Percentiles rank a stretch among this genome's conserved stretches.
Conservation (phyloP, 2,329 filamentous ascomycete genomes). For the Beauveria asiatica region DNA sequence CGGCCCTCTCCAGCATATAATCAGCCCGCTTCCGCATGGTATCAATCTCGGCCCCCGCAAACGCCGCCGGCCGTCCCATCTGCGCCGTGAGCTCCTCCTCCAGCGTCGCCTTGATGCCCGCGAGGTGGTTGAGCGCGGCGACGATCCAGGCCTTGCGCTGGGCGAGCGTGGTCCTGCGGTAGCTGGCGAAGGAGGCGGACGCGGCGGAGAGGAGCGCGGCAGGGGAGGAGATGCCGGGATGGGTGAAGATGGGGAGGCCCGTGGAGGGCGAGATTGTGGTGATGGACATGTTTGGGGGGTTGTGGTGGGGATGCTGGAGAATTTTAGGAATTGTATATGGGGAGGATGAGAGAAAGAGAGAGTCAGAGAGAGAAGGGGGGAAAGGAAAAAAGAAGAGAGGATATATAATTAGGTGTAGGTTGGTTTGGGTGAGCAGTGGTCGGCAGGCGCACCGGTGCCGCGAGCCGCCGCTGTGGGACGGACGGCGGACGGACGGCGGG, state of each 20-base stretch:
- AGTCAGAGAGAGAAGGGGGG: not conserved
- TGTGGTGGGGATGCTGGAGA: not conserved
- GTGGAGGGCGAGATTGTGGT: slow-evolving; percentile 61
- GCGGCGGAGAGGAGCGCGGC: slow-evolving; percentile 46
- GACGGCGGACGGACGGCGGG: not conserved
- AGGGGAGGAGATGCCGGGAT: slow-evolving; percentile 48
- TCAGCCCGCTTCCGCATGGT: slow-evolving; percentile 81
- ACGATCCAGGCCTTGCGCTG: slow-evolving; percentile 74
- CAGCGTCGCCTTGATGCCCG: slow-evolving; percentile 65
- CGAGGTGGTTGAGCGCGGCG: slow-evolving; percentile 65
- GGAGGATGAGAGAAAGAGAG: not conserved
- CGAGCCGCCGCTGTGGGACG: slow-evolving; percentile 6
- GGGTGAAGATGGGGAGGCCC: slow-evolving; percentile 55
- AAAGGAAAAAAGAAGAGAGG: not conserved
- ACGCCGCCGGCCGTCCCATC: slow-evolving; percentile 89
- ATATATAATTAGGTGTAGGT: too few species aligned
- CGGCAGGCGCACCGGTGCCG: slow-evolving; percentile 2
- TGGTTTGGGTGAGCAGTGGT: not conserved
- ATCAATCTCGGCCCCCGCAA: slow-evolving; percentile 71
- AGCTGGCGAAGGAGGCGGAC: slow-evolving; percentile 66
- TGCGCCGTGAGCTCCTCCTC: slow-evolving; percentile 82
- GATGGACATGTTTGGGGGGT: not conserved
- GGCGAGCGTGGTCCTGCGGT: slow-evolving; percentile 62
- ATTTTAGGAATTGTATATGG: not conserved
- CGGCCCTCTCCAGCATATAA: slow-evolving; percentile 76